Base-by-base conservation (phyloP, 768 basidiomycete genomes). In the Serendipita vermifera region DNA sequence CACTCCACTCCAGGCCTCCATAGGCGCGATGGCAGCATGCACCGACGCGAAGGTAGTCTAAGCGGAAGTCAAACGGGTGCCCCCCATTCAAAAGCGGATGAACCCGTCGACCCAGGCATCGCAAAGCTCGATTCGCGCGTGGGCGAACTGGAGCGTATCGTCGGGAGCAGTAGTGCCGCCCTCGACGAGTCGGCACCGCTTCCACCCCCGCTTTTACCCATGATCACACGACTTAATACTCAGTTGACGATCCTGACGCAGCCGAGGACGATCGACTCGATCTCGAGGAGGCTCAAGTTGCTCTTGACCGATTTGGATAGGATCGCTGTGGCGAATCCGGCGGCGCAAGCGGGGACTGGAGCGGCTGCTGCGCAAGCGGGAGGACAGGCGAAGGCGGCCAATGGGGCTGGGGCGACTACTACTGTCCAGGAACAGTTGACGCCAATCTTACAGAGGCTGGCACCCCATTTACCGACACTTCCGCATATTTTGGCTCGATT, bases 211-310 rank as follows among this genome's bases (percentile, higher is more conserved):
- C 73, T 97, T n/a, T 71, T 96, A 3, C 83, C 88, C 0, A 77
- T 87, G 48, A 75, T 97, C 55, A 78, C 79, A 15, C 80, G 87
- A 40, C 79, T 97, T 39, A 90, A 88, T 64, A 80, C 81, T 20
- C 91, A 96, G 66, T 72, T 98, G 22, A 79, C 82, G 5, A 74
- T 97, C 14, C 80, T 99, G 41, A 88, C 94, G 0, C 92, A 97
- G 71, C 94, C 96, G 0, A 82, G 93, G 14, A 92, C 98, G 65
- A 83, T 98, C 53, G 96, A 99, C 68, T 87, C 90, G 9, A 86
- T 97, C 59, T 93, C 93, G 1, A 80, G 94, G 3, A 83, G 94
- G 3, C 78, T 98, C 59, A 99, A 98, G 64, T 73, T 97, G 5
- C 78, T 98, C 15, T 75, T 94, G 13, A 84, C 91, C 1, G 96